Conservation (phyloP, 225 moss, liverwort and hornwort species). For the Ulota crispa region DNA sequence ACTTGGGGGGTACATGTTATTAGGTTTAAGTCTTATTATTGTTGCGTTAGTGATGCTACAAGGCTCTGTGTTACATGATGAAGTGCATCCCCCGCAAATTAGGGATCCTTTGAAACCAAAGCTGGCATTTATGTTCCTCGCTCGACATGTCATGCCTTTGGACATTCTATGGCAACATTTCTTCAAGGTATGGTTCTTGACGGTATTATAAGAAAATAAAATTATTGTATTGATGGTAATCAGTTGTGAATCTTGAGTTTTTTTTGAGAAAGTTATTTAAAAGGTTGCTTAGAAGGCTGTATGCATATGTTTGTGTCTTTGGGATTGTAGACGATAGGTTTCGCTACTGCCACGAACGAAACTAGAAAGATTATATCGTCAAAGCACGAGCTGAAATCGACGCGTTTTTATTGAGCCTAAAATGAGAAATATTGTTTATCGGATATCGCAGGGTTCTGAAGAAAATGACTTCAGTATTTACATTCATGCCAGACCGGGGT, state of each 20-base stretch:
- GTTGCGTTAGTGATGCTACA: slow-evolving; percentile 55
- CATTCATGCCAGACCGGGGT: slow-evolving; percentile 60
- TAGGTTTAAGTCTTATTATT: slow-evolving; percentile 51
- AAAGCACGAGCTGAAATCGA: background rate
- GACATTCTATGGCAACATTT: slow-evolving; percentile 64
- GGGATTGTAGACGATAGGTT: background rate
- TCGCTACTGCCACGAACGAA: background rate
- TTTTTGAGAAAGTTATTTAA: background rate
- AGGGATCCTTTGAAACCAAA: slow-evolving; percentile 48
- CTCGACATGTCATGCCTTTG: slow-evolving; percentile 76
- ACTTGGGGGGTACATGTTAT: slow-evolving; percentile 43
- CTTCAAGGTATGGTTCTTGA: slow-evolving; percentile 37
- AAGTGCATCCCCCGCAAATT: slow-evolving; percentile 27
- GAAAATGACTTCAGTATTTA: slow-evolving; percentile 46
- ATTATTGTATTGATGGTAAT: background rate
- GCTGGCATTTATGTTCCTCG: slow-evolving; percentile 82
- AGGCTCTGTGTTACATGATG: slow-evolving; percentile 23
- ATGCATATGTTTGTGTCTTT: background rate
- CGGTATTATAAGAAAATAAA: background rate
- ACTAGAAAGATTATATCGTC: background rate
- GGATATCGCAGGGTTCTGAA: slow-evolving; percentile 43
- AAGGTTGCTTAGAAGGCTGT: slow-evolving; percentile 12
- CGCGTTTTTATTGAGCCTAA: slow-evolving; percentile 1
- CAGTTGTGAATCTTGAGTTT: background rate
- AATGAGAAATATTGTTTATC: background rate